Evolutionary conservation across 768 basidiomycete genomes (phyloP), one percentile per base, ranked within the genome.

Genomic region (Suillus placidus): DNA sequence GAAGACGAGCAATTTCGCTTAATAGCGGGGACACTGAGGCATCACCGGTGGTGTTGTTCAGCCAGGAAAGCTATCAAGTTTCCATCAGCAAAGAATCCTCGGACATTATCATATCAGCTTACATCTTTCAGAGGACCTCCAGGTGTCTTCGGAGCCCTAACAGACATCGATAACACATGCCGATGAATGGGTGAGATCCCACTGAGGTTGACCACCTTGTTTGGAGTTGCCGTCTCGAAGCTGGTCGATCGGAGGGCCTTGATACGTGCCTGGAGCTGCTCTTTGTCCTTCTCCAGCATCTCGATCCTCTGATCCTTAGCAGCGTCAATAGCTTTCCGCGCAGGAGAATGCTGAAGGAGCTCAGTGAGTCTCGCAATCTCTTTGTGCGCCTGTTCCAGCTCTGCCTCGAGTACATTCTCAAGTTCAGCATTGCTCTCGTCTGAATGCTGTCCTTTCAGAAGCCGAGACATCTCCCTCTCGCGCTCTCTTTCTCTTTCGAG

Each of bases 61-160:
- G 72, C 90, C 90, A 93, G 7, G 91, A 89, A 71, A 92, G 80
- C 90, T 92, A 62, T 69, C 23, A 63, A 66, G 42, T 10, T 14
- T 57, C 14, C 47, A 23, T 73, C 37, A 77, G 66, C 20, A 4
- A 55, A 32, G 42, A 42, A 32, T 32, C 10, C 43, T 60, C 35
- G 8, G 18, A 32, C 4, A n/a, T 18, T 43, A 61, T 14, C 10
- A 45, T 14, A 8, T 49, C 26, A 38, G 78, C 88, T 70, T 75
- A 94, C 93, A 67, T 94, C 93, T 81, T 81, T 82, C 55, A 94
- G 76, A 6, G 93, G 91, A 3, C 82, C 90, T 43, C 93, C 93
- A 52, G 93, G 92, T 0, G 93, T 94, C 75, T 83, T 87, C 26
- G 93, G 92, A 47, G 84, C 83, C 70, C 84, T 83, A 64, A 92